Percentiles rank a stretch among this genome's conserved stretches.
Evolutionary conservation across 2,329 filamentous ascomycete species (phyloP).

Genomic region (Sarocladium strictum): DNA sequence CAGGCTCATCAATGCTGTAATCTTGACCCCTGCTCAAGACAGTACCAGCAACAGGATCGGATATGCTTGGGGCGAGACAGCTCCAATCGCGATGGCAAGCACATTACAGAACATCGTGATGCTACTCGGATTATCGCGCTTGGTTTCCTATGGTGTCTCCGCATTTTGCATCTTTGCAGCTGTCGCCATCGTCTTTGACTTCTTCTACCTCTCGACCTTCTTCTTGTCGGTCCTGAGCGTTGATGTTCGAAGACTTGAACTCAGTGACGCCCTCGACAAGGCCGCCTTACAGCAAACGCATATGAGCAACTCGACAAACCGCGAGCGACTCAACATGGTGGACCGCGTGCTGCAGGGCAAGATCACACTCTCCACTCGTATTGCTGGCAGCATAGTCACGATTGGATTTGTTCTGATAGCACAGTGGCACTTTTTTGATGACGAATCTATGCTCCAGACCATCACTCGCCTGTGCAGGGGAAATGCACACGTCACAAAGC

Average conservation of each 20-base stretch:
- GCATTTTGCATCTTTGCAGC: conserved; percentile 73
- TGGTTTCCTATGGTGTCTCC: conserved; percentile 64
- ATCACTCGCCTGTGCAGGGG: conserved; percentile 19
- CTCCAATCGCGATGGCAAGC: conserved; percentile 61
- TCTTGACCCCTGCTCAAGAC: conserved; percentile 63
- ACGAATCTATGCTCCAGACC: conserved; percentile 36
- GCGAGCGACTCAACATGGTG: conserved; percentile 40
- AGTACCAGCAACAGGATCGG: conserved; percentile 64
- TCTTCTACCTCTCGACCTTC: conserved; percentile 73
- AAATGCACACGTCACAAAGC: conserved; percentile 1
- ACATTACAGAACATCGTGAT: conserved; percentile 64
- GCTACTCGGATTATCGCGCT: conserved; percentile 56
- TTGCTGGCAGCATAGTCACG: conserved; percentile 69
- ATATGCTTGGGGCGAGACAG: conserved; percentile 67
- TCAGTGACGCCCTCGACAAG: conserved; percentile 64
- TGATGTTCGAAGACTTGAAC: conserved; percentile 69
- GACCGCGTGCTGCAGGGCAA: conserved; percentile 59
- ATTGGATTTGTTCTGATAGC: conserved; percentile 66
- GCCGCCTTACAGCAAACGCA: conserved; percentile 37
- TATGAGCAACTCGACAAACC: neutral
- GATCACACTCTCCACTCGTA: conserved; percentile 62
- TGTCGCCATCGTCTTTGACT: conserved; percentile 70
- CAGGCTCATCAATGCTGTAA: conserved; percentile 70
- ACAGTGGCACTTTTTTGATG: conserved; percentile 73
- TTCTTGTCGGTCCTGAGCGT: conserved; percentile 75